Conservation (phyloP, 257 asterid species). For the Galeopsis tetrahit region DNA sequence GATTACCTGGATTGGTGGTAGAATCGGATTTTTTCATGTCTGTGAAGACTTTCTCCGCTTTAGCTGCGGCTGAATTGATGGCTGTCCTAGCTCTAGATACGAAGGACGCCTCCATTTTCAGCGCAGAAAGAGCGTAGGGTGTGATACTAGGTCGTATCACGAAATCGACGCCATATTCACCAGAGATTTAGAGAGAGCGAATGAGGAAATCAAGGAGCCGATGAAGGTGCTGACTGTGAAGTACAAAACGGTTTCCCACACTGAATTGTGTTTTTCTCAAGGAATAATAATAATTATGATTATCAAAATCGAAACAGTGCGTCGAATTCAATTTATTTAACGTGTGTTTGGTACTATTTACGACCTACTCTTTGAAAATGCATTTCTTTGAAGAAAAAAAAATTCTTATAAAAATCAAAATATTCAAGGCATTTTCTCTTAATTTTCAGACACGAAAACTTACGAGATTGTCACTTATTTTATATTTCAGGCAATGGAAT, state of each 20-base stretch:
- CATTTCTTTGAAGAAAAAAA: background rate
- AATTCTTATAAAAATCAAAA: too few species aligned
- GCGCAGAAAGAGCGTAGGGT: slow-evolving; percentile 34
- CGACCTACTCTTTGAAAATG: slow-evolving; percentile 22
- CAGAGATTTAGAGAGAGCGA: slow-evolving; percentile 21
- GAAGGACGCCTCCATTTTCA: slow-evolving; percentile 82
- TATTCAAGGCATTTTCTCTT: too few species aligned
- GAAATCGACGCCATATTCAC: slow-evolving; percentile 39
- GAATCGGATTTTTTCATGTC: slow-evolving; percentile 87
- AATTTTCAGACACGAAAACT: too few species aligned
- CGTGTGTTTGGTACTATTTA: slow-evolving; percentile 12
- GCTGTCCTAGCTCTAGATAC: slow-evolving; percentile 92
- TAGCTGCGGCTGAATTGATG: slow-evolving; percentile 97
- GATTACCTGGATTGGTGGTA: slow-evolving; percentile 54
- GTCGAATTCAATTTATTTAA: background rate
- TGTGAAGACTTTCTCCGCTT: slow-evolving; percentile 97
- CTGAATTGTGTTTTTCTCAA: background rate
- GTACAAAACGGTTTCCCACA: slow-evolving; percentile 17
- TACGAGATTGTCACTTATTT: too few species aligned
- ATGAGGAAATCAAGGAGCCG: slow-evolving; percentile 24
- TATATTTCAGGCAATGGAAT: too few species aligned
- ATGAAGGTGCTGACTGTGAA: slow-evolving; percentile 32
- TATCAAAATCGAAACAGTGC: slow-evolving; percentile 2
- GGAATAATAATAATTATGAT: background rate
- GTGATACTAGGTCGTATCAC: slow-evolving; percentile 34